Conservation (phyloP, 1,284 basidiomycete genomes). For the Ganoderma lingzhi region DNA sequence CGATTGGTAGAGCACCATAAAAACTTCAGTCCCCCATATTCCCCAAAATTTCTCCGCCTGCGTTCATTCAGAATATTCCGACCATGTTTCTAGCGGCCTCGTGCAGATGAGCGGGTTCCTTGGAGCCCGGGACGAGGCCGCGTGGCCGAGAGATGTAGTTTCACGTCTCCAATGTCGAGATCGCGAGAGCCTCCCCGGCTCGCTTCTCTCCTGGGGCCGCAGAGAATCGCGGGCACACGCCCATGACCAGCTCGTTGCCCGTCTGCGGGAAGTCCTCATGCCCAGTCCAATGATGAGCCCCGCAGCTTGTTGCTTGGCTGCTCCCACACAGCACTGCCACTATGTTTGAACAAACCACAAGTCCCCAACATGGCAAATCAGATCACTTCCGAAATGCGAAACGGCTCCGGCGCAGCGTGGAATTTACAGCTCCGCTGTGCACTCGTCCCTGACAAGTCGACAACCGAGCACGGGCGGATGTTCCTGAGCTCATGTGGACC, state of each 20-base stretch:
- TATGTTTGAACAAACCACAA: slow-evolving; percentile 2
- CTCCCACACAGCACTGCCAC: slow-evolving; percentile 8
- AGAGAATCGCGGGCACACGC: neutral
- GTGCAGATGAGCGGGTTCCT: neutral
- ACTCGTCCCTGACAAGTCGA: neutral
- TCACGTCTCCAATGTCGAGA: neutral
- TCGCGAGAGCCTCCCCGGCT: neutral
- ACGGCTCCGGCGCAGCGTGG: neutral
- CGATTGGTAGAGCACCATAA: neutral
- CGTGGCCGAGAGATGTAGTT: neutral
- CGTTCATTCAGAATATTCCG: neutral
- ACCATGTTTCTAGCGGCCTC: neutral
- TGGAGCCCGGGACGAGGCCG: neutral
- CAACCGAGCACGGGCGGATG: neutral
- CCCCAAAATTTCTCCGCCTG: neutral
- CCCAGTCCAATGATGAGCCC: neutral
- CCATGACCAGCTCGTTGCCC: neutral
- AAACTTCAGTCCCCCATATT: neutral
- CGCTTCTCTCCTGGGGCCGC: neutral
- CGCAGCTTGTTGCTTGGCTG: neutral
- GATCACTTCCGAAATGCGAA: neutral
- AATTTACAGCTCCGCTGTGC: neutral
- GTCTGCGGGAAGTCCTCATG: neutral
- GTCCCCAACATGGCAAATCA: slow-evolving; percentile 5
- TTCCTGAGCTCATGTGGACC: neutral